Evolutionary conservation across 2,329 filamentous ascomycete species (phyloP).

Genomic region (Exophiala alcalophila): DNA sequence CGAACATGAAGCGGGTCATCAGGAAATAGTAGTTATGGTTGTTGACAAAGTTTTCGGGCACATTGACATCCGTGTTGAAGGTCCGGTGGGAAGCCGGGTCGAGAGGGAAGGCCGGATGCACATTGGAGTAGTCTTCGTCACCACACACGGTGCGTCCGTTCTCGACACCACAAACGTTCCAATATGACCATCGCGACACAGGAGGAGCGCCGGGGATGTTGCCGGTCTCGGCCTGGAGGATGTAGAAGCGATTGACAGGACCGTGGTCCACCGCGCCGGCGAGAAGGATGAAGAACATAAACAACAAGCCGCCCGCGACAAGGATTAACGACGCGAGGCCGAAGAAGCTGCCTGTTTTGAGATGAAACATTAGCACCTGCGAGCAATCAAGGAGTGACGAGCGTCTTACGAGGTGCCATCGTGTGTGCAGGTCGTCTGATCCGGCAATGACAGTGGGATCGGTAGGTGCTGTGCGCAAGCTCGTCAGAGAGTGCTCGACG

Average conservation of each 20-base stretch:
- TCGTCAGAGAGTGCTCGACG: neutral
- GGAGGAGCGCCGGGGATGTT: slow-evolving; percentile 66
- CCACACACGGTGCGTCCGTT: slow-evolving; percentile 41
- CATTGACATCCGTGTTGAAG: slow-evolving; percentile 55
- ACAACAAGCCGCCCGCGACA: slow-evolving; percentile 58
- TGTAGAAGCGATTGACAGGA: slow-evolving; percentile 74
- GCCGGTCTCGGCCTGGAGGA: slow-evolving; percentile 74
- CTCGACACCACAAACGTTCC: slow-evolving; percentile 70
- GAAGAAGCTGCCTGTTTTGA: slow-evolving; percentile 51
- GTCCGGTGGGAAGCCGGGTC: slow-evolving; percentile 55
- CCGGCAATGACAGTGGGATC: neutral
- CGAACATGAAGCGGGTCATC: slow-evolving; percentile 88
- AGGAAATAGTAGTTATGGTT: slow-evolving; percentile 72
- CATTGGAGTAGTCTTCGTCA: slow-evolving; percentile 61
- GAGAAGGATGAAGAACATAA: slow-evolving; percentile 65
- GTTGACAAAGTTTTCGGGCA: slow-evolving; percentile 55
- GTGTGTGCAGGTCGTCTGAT: slow-evolving; percentile 6
- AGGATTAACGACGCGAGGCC: slow-evolving; percentile 59
- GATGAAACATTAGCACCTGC: neutral
- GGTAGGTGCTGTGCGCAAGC: no score
- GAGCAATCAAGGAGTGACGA: neutral
- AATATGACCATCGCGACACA: slow-evolving; percentile 83
- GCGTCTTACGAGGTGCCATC: slow-evolving; percentile 35
- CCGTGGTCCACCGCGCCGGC: slow-evolving; percentile 54
- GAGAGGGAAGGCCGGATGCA: slow-evolving; percentile 64